Conservation (phyloP, 2,329 filamentous ascomycete genomes). For the Colletotrichum trifolii region DNA sequence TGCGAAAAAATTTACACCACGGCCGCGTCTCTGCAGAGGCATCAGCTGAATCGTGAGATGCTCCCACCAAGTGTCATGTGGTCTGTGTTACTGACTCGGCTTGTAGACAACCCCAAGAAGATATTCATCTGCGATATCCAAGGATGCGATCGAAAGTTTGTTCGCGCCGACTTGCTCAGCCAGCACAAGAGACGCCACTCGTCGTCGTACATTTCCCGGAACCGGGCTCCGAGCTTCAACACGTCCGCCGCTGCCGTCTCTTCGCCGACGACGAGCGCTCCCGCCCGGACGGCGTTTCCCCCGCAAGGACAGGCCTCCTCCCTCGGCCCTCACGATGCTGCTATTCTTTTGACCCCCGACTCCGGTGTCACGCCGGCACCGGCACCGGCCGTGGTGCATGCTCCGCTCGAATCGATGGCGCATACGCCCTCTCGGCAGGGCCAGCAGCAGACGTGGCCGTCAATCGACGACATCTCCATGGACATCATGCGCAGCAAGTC, state of each 20-base stretch:
- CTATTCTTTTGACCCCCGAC: constrained; percentile 57
- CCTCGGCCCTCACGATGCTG: constrained; percentile 57
- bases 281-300: constrained; percentile 23
- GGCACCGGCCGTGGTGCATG: constrained; percentile 30
- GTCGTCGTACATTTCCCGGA: constrained; percentile 62
- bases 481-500: constrained; percentile 52
- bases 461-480: constrained; percentile 48
- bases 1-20: constrained; percentile 85
- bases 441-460: constrained; percentile 45
- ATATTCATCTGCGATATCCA: constrained; percentile 82
- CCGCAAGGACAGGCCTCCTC: constrained; percentile 41
- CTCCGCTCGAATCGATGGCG: constrained; percentile 30
- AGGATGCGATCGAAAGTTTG: constrained; percentile 80
- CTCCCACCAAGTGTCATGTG: not conserved
- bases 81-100: constrained; percentile 1
- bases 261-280: constrained; percentile 39
- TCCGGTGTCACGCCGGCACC: constrained; percentile 46
- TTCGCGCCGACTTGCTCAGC: constrained; percentile 80
- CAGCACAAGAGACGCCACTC: constrained; percentile 75
- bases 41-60: constrained; percentile 77
- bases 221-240: constrained; percentile 61
- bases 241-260: constrained; percentile 40
- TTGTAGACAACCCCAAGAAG: constrained; percentile 79
- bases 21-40: constrained; percentile 83
- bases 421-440: constrained; percentile 36